Evolutionary conservation across 2,329 filamentous ascomycete species (phyloP), one percentile per base, ranked within the genome.

Genomic region (Talaromyces amestolkiae): DNA sequence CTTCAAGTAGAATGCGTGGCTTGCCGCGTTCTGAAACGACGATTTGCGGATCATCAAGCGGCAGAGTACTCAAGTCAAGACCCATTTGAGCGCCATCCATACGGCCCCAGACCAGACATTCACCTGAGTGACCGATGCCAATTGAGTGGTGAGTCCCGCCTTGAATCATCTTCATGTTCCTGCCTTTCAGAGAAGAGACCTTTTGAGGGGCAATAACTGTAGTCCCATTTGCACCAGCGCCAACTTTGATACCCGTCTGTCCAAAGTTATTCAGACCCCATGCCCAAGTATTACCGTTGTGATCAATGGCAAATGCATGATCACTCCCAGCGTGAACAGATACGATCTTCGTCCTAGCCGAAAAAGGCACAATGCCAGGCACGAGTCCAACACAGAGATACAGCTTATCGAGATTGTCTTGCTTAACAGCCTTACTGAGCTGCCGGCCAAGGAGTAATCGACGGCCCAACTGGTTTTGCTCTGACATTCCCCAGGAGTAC

Each of bases 201-300:
- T 83, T 85, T 3, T 89, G 88, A 68, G 84, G 83, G 13, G 87
- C 81, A 39, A 92, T 82, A 65, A 88, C 84, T 15, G 86, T 86
- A 66, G 37, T 43, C 33, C 87, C 86, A 59, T 87, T 85, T 64
- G 86, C 81, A 22, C 87, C 87, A 15, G 84, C 86, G 60, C 83
- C 81, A n/a, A 84, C 81, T n/a, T 80, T 77, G 61, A 87, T 82
- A 15, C 89, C 91, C 17, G 89, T 89, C 79, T 94, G 88, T 67
- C 88, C 89, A 75, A 89, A 93, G 78, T 90, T 91, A 82, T 95
- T 95, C 13, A 91, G 82, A 11, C 91, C 91, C 91, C 91, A 95
- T 0, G 87, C 85, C 78, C 86, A 93, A 37, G 76, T 72, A 39
- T 73, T 73, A 31, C 81, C 80, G 9, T 72, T 64, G 0, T 70